Base-by-base conservation (phyloP, 805 yeast species). In the Candida michaelii region DNA sequence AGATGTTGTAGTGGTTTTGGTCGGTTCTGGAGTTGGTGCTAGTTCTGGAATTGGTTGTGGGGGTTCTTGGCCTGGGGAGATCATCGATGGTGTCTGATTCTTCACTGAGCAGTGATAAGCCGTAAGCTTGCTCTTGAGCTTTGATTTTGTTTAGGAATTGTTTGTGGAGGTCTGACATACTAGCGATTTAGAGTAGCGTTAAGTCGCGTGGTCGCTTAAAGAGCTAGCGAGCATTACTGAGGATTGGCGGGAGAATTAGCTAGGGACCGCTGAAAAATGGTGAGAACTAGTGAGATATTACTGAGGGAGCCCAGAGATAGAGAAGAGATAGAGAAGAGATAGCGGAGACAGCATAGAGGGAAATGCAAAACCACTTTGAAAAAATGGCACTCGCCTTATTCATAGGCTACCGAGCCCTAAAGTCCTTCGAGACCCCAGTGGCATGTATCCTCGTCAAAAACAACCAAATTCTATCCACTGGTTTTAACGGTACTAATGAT, bases 401-500 rank as follows among this genome's bases (percentile, higher is more conserved):
- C 40, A 62, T 69, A 21, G 74, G 65, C 2, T 70, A 62, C 49
- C 54, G 64, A 36, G 74, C 75, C 0, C 44, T 70, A 5, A 39
- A 53, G 19, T 55, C 50, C 29, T 61, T 59, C 30, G 75, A 70
- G 44, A 69, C 74, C 1, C 75, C 75, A 1, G 75, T 70, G 25
- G 65, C 73, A 8, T 70, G 75, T 43, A 43, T 68, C 8, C 48
- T 67, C 35, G 64, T 59, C 2, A 30, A 32, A 18, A 46, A 61
- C 46, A 73, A 24, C 65, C 52, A 73, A 42, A 68, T 91, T 16
- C 65, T 91, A 8, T 86, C 89, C 15, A 71, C 73, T 41, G 96
- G 97, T 1, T 82, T 83, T 70, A 91, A 91, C 60, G 87, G 82
- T 56, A 91, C 98, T 7, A 91, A 91, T 56, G 72, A 80, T 17